Base-by-base conservation (phyloP, 495 filamentous ascomycete species). In the Staphylotrichum longicolle region DNA sequence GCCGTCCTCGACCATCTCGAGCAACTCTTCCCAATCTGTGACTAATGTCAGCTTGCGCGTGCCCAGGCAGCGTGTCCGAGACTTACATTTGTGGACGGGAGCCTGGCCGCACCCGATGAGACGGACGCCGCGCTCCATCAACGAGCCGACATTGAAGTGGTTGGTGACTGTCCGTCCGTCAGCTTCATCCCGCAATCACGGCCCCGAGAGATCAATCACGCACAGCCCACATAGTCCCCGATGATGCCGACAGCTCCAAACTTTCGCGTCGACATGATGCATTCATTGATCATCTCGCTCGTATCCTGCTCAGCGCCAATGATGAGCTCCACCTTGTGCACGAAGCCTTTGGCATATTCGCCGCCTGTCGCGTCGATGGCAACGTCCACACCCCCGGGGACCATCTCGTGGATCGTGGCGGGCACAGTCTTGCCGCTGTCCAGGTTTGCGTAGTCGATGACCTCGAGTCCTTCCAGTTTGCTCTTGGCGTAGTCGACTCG, bases 251-350 rank as follows among this genome's bases (percentile, higher is more conserved):
- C 60, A 3, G 44, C 50, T 1, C 60, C 60, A 62, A 62, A 62
- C 45, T 62, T 57, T 45, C 34, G 55, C 10, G 52, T 50, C 34
- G 60, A 32, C 33, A 37, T 35, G 6, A 62, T 40, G 11, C 40
- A 44, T 33, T 62, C 60, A 45, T 62, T 62, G 60, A 62, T 41
- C 60, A 62, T 62, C 53, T 62, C 60, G 52, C 60, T 62, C 9
- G 53, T 62, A 34, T 62, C 60, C 44, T 62, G 52, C 52, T 62
- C 60, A 7, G 40, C 54, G 11, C 60, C 60, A 20, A 46, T 41
- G 12, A 32, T 37, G 42, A 62, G 12, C 60, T 62, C 60, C 27
- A 57, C 0, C 60, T 62, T 62, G 46, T 62, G 60, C 15, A 34
- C 32, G 20, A 37, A 52, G 3, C 60, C 44, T 15, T 62, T 62